These are phyloP conservation scores for Leccinum ochraceum DNA, from an alignment of 768 basidiomycete species.

Conservation along the genomic window DNA sequence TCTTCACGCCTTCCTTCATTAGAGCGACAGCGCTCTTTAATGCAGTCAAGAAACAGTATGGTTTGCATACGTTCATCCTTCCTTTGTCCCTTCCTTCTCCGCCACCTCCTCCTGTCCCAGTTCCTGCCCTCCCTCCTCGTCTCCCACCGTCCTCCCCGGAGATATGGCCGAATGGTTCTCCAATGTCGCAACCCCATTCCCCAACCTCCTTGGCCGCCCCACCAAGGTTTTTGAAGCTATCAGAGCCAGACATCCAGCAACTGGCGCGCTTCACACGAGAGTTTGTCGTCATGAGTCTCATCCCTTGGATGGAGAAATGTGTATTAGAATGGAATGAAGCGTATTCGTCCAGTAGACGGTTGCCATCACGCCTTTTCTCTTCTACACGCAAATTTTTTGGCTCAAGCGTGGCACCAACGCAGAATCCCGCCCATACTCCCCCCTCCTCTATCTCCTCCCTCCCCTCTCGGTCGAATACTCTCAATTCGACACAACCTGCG, in stretches of 20 bases:
- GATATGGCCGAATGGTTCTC: constrained; percentile 22
- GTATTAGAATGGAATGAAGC: constrained; percentile 93
- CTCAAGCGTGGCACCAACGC: constrained; percentile 51
- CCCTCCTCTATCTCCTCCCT: constrained; percentile 41
- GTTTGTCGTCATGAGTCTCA: constrained; percentile 82
- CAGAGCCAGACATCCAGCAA: constrained; percentile 72
- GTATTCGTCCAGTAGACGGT: constrained; percentile 72
- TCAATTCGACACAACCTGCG: constrained; percentile 35
- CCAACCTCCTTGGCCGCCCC: neutral
- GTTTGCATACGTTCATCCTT: constrained; percentile 74
- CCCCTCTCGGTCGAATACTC: constrained; percentile 39
- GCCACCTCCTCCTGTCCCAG: constrained; percentile 64
- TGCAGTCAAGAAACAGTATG: constrained; percentile 86
- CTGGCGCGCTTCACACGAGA: constrained; percentile 81
- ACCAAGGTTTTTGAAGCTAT: constrained; percentile 48
- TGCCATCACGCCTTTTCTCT: constrained; percentile 85
- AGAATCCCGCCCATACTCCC: constrained; percentile 38
- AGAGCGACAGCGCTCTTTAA: constrained; percentile 82
- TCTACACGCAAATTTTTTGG: constrained; percentile 86
- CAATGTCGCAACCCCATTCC: constrained; percentile 1
- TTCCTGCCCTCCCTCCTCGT: constrained; percentile 65
- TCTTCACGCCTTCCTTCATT: constrained; percentile 9
- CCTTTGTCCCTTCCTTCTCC: constrained; percentile 60
- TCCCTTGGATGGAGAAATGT: constrained; percentile 97
- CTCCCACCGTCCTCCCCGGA: constrained; percentile 51